Evolutionary conservation across 192 early-diverging fungal genomes (phyloP).

Genomic region (Umbelopsis ramanniana): DNA sequence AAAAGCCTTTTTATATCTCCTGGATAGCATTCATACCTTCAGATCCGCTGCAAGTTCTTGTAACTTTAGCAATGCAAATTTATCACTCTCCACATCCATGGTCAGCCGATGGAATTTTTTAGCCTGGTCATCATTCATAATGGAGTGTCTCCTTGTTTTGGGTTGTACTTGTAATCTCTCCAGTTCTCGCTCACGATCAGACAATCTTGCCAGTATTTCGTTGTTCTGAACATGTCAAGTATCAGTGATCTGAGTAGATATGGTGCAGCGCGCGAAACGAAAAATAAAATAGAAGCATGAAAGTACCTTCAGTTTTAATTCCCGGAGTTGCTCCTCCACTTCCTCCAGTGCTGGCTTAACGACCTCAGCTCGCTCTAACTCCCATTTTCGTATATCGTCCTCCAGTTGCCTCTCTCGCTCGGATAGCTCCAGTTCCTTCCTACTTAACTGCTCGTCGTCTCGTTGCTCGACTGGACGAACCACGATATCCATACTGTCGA

Average conservation of each 20-base stretch:
- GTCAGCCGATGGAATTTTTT: conserved; percentile 19
- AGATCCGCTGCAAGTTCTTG: conserved; percentile 14
- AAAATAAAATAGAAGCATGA: no score
- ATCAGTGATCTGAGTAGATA: no score
- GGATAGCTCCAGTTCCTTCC: conserved; percentile 27
- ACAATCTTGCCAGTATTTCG: conserved; percentile 33
- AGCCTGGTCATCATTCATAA: neutral
- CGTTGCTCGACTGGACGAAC: neutral
- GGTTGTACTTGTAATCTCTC: conserved; percentile 26
- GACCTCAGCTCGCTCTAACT: conserved; percentile 31
- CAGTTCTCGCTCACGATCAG: conserved; percentile 36
- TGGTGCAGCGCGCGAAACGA: no score
- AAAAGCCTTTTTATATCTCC: no score
- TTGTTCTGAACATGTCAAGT: conserved; percentile 27
- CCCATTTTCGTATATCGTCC: conserved; percentile 9
- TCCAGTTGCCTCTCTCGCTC: conserved; percentile 25
- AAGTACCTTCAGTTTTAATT: conserved; percentile 37
- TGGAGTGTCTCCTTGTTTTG: conserved; percentile 5
- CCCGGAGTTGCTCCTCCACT: conserved; percentile 32
- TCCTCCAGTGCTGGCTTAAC: conserved; percentile 27
- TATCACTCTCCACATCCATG: conserved; percentile 14
- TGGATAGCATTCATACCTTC: conserved; percentile 19
- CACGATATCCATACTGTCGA: conserved; percentile 1
- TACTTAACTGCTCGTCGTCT: conserved; percentile 11
- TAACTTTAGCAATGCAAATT: conserved; percentile 21